Conservation (phyloP, 2,329 filamentous ascomycete genomes). For the Scedosporium dehoogii region DNA sequence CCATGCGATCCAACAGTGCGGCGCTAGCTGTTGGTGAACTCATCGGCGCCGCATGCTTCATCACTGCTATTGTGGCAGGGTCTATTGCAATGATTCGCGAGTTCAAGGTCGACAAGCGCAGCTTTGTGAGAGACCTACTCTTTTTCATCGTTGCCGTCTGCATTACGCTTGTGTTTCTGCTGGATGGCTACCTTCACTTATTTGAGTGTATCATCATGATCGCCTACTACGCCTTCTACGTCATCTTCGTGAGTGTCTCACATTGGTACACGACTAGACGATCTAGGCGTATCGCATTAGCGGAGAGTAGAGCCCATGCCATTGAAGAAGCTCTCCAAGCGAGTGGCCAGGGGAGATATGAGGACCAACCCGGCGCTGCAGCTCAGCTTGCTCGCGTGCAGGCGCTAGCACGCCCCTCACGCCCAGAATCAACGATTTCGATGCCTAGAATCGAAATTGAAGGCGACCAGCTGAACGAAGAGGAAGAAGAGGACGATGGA, state of each 20-base stretch:
- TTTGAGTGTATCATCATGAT: slow-evolving; percentile 94
- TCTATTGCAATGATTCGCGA: slow-evolving; percentile 96
- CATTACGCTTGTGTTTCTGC: slow-evolving; percentile 80
- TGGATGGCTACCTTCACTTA: slow-evolving; percentile 70
- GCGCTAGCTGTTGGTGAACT: slow-evolving; percentile 92
- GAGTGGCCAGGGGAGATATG: slow-evolving; percentile 1
- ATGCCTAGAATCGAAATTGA: slow-evolving; percentile 32
- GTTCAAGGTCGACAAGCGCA: slow-evolving; percentile 81
- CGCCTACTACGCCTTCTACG: slow-evolving; percentile 82
- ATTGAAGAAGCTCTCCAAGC: not conserved
- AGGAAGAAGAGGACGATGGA: slow-evolving; percentile 29
- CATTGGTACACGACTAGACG: not conserved
- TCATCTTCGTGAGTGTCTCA: slow-evolving; percentile 29
- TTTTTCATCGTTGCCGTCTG: slow-evolving; percentile 84
- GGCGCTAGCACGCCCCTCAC: slow-evolving; percentile 3
- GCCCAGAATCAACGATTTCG: not conserved
- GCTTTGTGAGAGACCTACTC: slow-evolving; percentile 81
- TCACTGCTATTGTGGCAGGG: slow-evolving; percentile 89
- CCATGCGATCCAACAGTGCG: slow-evolving; percentile 95
- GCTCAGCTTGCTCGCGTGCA: slow-evolving; percentile 13
- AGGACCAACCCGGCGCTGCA: not conserved
- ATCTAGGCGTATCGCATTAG: not conserved
- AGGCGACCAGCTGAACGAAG: slow-evolving; percentile 22
- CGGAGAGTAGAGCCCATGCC: not conserved
- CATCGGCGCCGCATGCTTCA: slow-evolving; percentile 90